phyloP scores from a whole-genome alignment of 2,329 filamentous ascomycete species.

The Domatiomyces catenatus region DNA sequence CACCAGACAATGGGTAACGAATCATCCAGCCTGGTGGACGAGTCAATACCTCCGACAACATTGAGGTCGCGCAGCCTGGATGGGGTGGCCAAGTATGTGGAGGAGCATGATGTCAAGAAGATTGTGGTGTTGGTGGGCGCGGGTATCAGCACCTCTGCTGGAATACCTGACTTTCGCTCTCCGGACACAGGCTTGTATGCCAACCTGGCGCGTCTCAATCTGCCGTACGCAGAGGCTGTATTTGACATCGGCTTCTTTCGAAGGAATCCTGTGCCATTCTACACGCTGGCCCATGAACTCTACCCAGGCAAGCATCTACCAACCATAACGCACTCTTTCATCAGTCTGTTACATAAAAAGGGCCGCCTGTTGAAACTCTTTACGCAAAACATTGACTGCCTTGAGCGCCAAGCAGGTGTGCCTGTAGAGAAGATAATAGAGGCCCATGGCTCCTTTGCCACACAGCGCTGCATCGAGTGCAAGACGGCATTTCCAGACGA shows the following conservation, averaged over 20 bases:
- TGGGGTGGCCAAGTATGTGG: conserved; percentile 67
- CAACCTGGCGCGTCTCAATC: conserved; percentile 70
- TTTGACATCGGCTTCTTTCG: conserved; percentile 89
- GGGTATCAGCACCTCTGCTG: conserved; percentile 49
- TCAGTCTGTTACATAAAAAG: conserved; percentile 66
- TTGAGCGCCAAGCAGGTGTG: conserved; percentile 77
- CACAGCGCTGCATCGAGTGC: conserved; percentile 84
- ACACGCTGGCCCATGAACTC: conserved; percentile 76
- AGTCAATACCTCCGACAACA: conserved; percentile 47
- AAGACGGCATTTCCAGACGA: conserved; percentile 54
- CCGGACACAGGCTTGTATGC: conserved; percentile 87
- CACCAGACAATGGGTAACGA: conserved; percentile 69
- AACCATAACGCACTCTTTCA: conserved; percentile 80
- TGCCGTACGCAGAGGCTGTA: conserved; percentile 81
- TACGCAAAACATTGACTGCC: conserved; percentile 94
- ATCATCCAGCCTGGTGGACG: conserved; percentile 51
- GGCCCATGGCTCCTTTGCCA: conserved; percentile 88
- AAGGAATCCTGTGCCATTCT: conserved; percentile 74
- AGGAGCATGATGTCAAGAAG: conserved; percentile 46
- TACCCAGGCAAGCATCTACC: conserved; percentile 82
- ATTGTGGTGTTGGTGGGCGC: conserved; percentile 83
- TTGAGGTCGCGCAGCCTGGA: conserved; percentile 55
- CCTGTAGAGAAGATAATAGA: conserved; percentile 70
- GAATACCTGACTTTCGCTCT: conserved; percentile 86
- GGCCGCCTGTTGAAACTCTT: conserved; percentile 70